Evolutionary conservation across 805 yeast species (phyloP).

Genomic region (Candida michaelii): DNA sequence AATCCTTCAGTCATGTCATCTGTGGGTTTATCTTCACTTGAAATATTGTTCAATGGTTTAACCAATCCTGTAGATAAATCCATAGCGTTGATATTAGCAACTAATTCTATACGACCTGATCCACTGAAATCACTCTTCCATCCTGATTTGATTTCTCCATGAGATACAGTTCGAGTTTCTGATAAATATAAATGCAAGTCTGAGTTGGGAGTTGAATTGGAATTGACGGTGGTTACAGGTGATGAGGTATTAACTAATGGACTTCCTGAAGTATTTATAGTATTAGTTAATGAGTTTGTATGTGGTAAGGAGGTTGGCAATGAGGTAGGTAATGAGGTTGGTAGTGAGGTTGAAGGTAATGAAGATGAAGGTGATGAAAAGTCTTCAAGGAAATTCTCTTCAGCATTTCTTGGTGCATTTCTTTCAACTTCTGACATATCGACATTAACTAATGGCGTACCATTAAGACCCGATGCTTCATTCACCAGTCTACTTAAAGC

Average conservation of each 20-base stretch:
- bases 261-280: not conserved
- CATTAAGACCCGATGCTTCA: constrained; percentile 14
- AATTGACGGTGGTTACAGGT: not conserved
- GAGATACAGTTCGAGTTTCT: constrained; percentile 69
- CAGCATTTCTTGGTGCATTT: constrained; percentile 23
- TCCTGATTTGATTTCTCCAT: constrained; percentile 84
- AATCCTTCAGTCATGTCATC: constrained; percentile 29
- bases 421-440: constrained; percentile 20
- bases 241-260: not conserved
- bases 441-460: constrained; percentile 13
- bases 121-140: constrained; percentile 92
- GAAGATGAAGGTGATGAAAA: constrained; percentile 15
- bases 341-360: constrained; percentile 4
- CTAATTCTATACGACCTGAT: constrained; percentile 76
- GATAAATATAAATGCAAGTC: constrained; percentile 52
- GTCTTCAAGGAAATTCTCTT: constrained; percentile 27
- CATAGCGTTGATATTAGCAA: constrained; percentile 66
- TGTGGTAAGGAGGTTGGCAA: not conserved
- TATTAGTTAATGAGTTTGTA: not conserved
- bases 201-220: constrained; percentile 13
- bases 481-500: not conserved
- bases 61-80: constrained; percentile 55
- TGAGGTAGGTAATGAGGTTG: constrained; percentile 3
- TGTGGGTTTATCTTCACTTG: constrained; percentile 33
- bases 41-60: constrained; percentile 44